Percentiles rank a stretch among this genome's conserved stretches.
Conservation (phyloP, 192 early-diverging fungal genomes). For the Coemansia sp. region DNA sequence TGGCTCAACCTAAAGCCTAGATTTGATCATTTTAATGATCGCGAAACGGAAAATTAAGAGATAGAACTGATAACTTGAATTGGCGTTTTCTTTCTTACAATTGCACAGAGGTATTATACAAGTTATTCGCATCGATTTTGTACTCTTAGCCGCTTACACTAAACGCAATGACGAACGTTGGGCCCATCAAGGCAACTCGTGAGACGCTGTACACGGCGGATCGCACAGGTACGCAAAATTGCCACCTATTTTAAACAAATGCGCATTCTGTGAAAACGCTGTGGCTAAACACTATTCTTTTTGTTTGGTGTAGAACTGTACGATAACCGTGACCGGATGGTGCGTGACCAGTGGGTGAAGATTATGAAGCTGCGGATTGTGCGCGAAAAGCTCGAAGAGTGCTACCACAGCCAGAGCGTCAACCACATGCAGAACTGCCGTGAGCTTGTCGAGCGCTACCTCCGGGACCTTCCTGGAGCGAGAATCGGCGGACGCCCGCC, state of each 20-base stretch:
- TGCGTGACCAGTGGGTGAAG: conserved; percentile 90
- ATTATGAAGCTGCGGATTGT: conserved; percentile 83
- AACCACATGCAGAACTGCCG: conserved; percentile 95
- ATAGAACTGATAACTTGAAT: too few relatives aligned
- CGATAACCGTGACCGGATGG: conserved; percentile 68
- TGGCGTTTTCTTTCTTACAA: neutral
- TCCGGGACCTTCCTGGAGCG: conserved; percentile 58
- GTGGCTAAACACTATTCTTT: neutral
- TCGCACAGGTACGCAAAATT: conserved; percentile 44
- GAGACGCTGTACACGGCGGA: conserved; percentile 55
- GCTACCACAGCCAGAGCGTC: conserved; percentile 88
- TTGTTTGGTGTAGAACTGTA: conserved; percentile 33
- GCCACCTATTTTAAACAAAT: too few relatives aligned
- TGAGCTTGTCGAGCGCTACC: conserved; percentile 76
- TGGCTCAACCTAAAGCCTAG: neutral
- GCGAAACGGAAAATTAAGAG: too few relatives aligned
- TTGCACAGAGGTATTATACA: neutral
- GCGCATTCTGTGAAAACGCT: too few relatives aligned
- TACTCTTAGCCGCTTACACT: conserved; percentile 18
- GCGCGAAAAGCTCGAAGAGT: conserved; percentile 84
- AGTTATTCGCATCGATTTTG: neutral
- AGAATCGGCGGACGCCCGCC: conserved; percentile 48
- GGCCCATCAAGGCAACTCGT: conserved; percentile 49
- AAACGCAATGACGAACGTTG: conserved; percentile 20
- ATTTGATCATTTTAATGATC: neutral